Evolutionary conservation across 495 filamentous ascomycete species (phyloP).

Genomic region (Annulohypoxylon nitens): DNA sequence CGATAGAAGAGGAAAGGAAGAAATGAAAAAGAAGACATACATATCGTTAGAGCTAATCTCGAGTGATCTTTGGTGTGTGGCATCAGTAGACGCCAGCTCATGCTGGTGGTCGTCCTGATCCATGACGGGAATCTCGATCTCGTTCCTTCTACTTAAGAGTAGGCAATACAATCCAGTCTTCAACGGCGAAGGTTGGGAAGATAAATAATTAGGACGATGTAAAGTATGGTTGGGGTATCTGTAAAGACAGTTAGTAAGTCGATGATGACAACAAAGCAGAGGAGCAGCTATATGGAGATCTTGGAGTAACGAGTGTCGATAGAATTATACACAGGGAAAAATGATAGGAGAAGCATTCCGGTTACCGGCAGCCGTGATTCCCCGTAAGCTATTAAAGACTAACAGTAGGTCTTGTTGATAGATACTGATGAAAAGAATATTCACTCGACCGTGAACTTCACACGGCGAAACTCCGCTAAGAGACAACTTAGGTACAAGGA

Average conservation of each 20-base stretch:
- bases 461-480: neutral
- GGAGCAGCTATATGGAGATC: neutral
- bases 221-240: neutral
- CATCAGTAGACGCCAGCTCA: neutral
- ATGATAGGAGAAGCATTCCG: neutral
- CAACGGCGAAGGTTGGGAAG: neutral
- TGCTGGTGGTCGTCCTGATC: constrained; percentile 2
- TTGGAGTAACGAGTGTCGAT: neutral
- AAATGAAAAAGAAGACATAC: constrained; percentile 10
- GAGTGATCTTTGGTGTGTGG: constrained; percentile 2
- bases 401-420: neutral
- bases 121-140: constrained; percentile 14
- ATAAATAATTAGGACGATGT: too few species aligned
- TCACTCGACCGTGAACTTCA: neutral
- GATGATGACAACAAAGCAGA: neutral
- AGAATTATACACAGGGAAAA: neutral
- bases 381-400: neutral
- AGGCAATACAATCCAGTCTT: neutral
- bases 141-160: neutral
- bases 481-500: neutral
- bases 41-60: constrained; percentile 16
- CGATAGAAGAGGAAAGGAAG: neutral
- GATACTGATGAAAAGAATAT: neutral
- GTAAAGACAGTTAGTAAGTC: neutral
- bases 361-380: neutral